Evolutionary conservation across 305 asterid species (phyloP).

Genomic region (Rubia tinctorum): DNA sequence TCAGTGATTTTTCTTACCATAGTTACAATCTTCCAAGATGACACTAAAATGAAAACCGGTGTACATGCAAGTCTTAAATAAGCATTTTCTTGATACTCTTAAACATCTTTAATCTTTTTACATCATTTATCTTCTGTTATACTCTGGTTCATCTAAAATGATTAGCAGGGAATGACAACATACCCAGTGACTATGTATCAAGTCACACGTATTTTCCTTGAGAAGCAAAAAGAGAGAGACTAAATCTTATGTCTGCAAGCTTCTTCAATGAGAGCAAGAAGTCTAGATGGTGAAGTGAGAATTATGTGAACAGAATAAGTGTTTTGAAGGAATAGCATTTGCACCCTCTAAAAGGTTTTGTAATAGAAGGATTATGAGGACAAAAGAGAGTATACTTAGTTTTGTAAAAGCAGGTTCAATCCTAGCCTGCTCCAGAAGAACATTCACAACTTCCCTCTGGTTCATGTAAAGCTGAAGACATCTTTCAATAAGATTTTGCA

Average conservation of each 20-base stretch:
- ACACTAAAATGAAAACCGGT: too few relatives aligned
- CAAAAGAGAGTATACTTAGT: slow-evolving; percentile 48
- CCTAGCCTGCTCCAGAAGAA: slow-evolving; percentile 72
- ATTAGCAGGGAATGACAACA: neutral
- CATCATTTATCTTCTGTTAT: neutral
- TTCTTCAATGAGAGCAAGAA: neutral
- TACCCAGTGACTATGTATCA: neutral
- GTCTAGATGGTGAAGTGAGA: neutral
- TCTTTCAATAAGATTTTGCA: slow-evolving; percentile 89
- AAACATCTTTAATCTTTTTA: too few relatives aligned
- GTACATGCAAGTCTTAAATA: too few relatives aligned
- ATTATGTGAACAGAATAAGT: neutral
- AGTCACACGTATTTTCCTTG: neutral
- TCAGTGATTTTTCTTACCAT: too few relatives aligned
- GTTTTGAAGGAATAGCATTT: neutral
- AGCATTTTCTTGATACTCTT: too few relatives aligned
- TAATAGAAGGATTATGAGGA: slow-evolving; percentile 3
- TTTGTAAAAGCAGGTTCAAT: slow-evolving; percentile 91
- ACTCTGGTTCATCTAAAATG: neutral
- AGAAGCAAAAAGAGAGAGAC: neutral
- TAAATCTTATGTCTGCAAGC: neutral
- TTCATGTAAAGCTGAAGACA: slow-evolving; percentile 97
- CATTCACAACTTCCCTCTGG: slow-evolving; percentile 66
- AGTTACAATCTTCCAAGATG: too few relatives aligned
- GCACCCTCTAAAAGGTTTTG: neutral